Conservation (phyloP, 805 yeast species). For the Lipomyces anomalus region DNA sequence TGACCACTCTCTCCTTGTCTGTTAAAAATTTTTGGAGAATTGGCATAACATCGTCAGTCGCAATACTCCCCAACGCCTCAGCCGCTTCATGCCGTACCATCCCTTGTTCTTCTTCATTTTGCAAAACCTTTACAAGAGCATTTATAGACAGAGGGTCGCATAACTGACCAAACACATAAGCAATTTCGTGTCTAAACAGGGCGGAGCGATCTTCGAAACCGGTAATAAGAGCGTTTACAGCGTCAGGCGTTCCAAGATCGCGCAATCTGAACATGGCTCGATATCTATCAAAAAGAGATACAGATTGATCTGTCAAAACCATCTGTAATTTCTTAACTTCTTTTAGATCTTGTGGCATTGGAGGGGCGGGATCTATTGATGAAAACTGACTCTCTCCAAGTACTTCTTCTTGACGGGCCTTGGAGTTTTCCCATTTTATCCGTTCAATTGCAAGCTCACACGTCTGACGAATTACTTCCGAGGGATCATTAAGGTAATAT, state of each 20-base stretch:
- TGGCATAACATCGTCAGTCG: constrained; percentile 91
- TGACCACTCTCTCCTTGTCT: constrained; percentile 83
- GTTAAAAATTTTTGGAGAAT: constrained; percentile 70
- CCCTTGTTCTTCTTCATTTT: constrained; percentile 76
- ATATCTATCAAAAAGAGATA: constrained; percentile 86
- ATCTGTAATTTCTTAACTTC: constrained; percentile 60
- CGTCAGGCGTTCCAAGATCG: constrained; percentile 90
- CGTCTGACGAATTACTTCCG: constrained; percentile 87
- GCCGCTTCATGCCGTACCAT: constrained; percentile 99
- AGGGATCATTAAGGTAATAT: constrained; percentile 66
- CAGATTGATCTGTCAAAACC: constrained; percentile 67
- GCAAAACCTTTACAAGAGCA: constrained; percentile 72
- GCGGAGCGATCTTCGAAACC: constrained; percentile 91
- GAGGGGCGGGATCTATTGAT: constrained; percentile 98
- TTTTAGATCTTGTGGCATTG: constrained; percentile 55
- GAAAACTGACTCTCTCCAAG: constrained; percentile 72
- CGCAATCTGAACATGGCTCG: constrained; percentile 97
- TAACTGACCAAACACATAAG: constrained; percentile 96
- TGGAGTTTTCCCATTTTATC: constrained; percentile 85
- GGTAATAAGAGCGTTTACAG: constrained; percentile 82
- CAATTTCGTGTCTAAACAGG: constrained; percentile 93
- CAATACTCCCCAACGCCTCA: constrained; percentile 95
- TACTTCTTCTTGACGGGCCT: constrained; percentile 55
- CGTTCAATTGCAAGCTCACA: constrained; percentile 96
- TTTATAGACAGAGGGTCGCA: constrained; percentile 92